phyloP scores from a whole-genome alignment of 2,329 filamentous ascomycete genomes.

The Colletotrichum agaves region DNA sequence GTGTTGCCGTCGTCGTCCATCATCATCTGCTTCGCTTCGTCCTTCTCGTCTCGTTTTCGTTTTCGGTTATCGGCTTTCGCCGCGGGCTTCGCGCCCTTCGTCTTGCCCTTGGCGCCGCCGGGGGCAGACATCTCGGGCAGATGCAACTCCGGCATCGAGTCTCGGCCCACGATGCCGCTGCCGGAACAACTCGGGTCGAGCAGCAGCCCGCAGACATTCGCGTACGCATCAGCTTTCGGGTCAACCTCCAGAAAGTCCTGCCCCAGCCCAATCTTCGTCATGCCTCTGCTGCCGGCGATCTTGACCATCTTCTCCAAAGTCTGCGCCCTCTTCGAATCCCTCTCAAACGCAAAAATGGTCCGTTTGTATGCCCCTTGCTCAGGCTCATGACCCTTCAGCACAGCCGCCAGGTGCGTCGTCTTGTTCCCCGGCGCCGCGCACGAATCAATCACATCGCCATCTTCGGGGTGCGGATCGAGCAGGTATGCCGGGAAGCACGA shows the following conservation, averaged over 20 bases:
- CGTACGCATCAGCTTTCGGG: constrained; percentile 69
- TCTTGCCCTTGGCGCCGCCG: constrained; percentile 52
- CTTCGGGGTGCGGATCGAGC: constrained; percentile 72
- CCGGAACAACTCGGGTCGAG: constrained; percentile 96
- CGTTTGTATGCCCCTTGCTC: constrained; percentile 50
- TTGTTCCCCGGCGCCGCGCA: constrained; percentile 98
- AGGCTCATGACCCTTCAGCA: constrained; percentile 63
- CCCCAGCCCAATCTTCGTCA: constrained; percentile 75
- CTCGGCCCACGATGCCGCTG: constrained; percentile 91
- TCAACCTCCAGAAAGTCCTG: constrained; percentile 86
- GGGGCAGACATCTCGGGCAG: constrained; percentile 57
- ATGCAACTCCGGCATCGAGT: constrained; percentile 77
- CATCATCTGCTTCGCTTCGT: constrained; percentile 49
- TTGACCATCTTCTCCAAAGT: constrained; percentile 88
- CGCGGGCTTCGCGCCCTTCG: constrained; percentile 29
- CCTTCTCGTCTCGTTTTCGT: constrained; percentile 55
- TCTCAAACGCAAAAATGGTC: constrained; percentile 82
- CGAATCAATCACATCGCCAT: constrained; percentile 87
- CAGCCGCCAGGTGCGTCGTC: constrained; percentile 89
- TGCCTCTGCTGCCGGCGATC: constrained; percentile 74
- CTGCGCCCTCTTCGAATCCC: constrained; percentile 75
- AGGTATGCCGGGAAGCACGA: constrained; percentile 96
- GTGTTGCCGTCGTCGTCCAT: constrained; percentile 68
- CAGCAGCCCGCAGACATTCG: constrained; percentile 81
- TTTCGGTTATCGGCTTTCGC: constrained; percentile 51